Evolutionary conservation across 768 basidiomycete genomes (phyloP), one percentile per base, ranked within the genome.

Genomic region (Pulveroboletus sp.): DNA sequence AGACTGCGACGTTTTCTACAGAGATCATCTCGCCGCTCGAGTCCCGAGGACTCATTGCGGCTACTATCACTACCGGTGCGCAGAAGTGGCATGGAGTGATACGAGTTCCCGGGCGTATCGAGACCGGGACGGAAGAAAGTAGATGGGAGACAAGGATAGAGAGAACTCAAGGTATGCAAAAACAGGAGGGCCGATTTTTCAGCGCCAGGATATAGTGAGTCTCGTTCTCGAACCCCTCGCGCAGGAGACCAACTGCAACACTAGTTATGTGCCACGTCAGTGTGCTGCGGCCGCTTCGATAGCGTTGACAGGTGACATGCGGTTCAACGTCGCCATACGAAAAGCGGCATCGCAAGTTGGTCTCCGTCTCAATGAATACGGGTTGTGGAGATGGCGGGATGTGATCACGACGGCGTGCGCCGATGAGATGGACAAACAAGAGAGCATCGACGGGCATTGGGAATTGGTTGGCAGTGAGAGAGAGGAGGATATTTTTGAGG

Each of bases 341-440:
- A 60, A 55, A 18, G 67, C 69, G 35, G 86, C 85, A 0, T 46
- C 57, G 6, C 69, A 66, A 39, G 57, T 71, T 3, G 78, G 76
- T 14, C 56, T 84, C 58, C 69, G 75, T 31, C 70, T 87, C 27
- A 77, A 83, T 55, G 80, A 82, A 55, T 78, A 72, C 54, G 86
- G 85, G 11, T 67, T 87, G 4, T 87, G 86, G 86, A 71, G 66
- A 43, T 84, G 81, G 80, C 67, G 65, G 36, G 49, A 26, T 4
- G 40, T 26, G 12, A 17, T 38, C 8, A 8, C 17, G 26, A 40
- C 36, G 12, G 3, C 41, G 6, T 17, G 33, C 2, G n/a, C 18
- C 39, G 50, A 52, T 27, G 47, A 46, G 8, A 8, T 39, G 3
- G 39, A 46, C 35, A 52, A 47, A 15, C 49, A 35, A 39, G 26